Evolutionary conservation across 1,284 basidiomycete species (phyloP), one percentile per base, ranked within the genome.

Genomic region (Marasmius sp.): DNA sequence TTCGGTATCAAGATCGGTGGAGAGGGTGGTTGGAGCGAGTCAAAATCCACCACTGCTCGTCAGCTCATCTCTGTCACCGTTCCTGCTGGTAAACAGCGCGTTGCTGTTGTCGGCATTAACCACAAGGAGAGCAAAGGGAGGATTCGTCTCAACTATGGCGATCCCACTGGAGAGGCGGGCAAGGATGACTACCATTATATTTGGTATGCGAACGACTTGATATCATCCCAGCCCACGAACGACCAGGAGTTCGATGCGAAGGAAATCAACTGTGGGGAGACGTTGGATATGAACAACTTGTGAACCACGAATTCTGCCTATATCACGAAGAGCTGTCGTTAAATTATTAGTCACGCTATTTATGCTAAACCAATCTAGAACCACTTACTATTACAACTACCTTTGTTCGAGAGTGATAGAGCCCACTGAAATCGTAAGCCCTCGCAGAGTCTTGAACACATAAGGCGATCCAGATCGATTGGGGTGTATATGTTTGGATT

Each of bases 241-340:
- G 55, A 43, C 16, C n/a, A 43, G 6, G 55, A 43, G 38, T 57
- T 12, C 20, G 38, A 57, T 34, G 22, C 38, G 16, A 27, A 22
- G 22, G 55, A 45, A 16, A 57, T 57, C 55, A 57, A 57, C 39
- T 57, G 55, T n/a, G 55, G 55, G 16, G 55, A 57, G 55, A n/a
- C 20, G 39, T 41, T 57, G 11, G 43, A 57, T 20, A 33, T 38
- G 11, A 53, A 34, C 27, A 34, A 38, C 4, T 34, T 53, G 48
- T 49, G 18, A 49, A 27, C n/a, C 27, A 27, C 5, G 27, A 27
- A 2, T 27, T 27, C 27, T 27, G 27, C 27, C 27, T 5, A 27
- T 5, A 27, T 27, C 27, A 27, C 27, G 27, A 27, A 27, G 27
- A 27, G 27, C 27, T 27, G 27, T 27, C 27, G 27, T 27, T 27